Evolutionary conservation across 257 asterid species (phyloP).

Genomic region (Agastache rugosa): DNA sequence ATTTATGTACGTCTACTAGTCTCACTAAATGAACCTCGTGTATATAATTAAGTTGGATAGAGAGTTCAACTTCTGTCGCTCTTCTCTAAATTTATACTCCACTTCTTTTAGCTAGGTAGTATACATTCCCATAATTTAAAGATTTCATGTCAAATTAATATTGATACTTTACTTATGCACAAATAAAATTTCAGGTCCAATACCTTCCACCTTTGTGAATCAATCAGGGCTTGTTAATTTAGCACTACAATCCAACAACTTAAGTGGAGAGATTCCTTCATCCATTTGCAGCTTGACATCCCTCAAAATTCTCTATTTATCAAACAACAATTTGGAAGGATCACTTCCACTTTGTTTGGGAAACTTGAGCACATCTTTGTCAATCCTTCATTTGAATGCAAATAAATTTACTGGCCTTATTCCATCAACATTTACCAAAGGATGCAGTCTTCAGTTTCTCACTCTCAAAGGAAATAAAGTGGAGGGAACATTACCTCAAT

Average conservation of each 20-base stretch:
- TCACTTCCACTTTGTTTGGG: conserved; percentile 12
- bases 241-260: conserved; percentile 13
- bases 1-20: no score
- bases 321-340: conserved; percentile 25
- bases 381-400: conserved; percentile 16
- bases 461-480: conserved; percentile 6
- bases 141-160: neutral
- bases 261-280: conserved; percentile 17
- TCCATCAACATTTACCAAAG: conserved; percentile 1
- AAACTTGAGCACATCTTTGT: conserved; percentile 7
- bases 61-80: no score
- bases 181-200: neutral
- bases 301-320: neutral
- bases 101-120: neutral
- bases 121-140: neutral
- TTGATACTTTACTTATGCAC: neutral
- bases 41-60: no score
- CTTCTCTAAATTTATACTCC: no score
- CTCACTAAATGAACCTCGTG: no score
- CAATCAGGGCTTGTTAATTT: neutral
- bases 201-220: neutral
- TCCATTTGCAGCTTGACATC: conserved; percentile 27
- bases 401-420: neutral
- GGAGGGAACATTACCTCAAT: neutral
- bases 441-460: neutral